These are phyloP conservation scores for Ascochyta pisi DNA, from an alignment of 2,329 filamentous ascomycete genomes.

Conservation along the genomic window DNA sequence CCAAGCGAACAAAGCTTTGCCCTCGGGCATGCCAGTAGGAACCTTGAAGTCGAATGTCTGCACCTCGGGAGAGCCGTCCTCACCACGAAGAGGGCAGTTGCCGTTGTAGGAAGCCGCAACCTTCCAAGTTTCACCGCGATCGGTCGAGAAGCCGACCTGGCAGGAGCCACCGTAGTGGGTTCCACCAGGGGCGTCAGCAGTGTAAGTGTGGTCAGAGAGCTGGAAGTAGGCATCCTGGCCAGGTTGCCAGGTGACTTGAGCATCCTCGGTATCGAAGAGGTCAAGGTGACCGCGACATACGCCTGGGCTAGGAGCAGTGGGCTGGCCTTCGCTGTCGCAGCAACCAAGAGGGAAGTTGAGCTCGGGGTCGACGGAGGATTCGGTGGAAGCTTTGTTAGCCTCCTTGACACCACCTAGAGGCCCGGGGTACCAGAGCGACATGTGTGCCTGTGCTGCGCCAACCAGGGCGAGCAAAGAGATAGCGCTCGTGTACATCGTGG, in stretches of 20 bases:
- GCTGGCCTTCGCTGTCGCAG: conserved; percentile 51
- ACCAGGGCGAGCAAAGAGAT: conserved; percentile 38
- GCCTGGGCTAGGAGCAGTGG: conserved; percentile 37
- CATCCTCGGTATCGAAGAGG: conserved; percentile 53
- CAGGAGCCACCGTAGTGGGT: conserved; percentile 58
- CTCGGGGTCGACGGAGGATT: conserved; percentile 23
- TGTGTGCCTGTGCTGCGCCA: conserved; percentile 46
- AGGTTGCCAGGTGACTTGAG: conserved; percentile 53
- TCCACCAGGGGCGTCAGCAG: conserved; percentile 36
- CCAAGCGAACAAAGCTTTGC: conserved; percentile 56
- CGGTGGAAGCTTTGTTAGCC: conserved; percentile 43
- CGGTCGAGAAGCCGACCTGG: conserved; percentile 55
- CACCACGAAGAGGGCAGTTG: conserved; percentile 54
- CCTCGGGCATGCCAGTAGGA: conserved; percentile 52
- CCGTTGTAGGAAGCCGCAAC: conserved; percentile 56
- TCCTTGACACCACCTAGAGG: conserved; percentile 55
- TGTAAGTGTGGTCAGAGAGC: conserved; percentile 44
- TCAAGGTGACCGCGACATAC: conserved; percentile 55
- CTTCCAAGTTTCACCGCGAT: conserved; percentile 54
- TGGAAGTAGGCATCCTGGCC: conserved; percentile 53
- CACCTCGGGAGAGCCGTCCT: conserved; percentile 47
- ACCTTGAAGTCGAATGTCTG: conserved; percentile 57
- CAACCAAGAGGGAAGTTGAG: conserved; percentile 57
- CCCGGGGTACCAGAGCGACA: conserved; percentile 54
- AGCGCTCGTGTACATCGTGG: conserved; percentile 36